Percentiles rank a stretch among this genome's conserved stretches.
These are phyloP conservation scores for Berkeleyomyces rouxiae DNA, from an alignment of 2,329 filamentous ascomycete genomes.

Conservation along the genomic window DNA sequence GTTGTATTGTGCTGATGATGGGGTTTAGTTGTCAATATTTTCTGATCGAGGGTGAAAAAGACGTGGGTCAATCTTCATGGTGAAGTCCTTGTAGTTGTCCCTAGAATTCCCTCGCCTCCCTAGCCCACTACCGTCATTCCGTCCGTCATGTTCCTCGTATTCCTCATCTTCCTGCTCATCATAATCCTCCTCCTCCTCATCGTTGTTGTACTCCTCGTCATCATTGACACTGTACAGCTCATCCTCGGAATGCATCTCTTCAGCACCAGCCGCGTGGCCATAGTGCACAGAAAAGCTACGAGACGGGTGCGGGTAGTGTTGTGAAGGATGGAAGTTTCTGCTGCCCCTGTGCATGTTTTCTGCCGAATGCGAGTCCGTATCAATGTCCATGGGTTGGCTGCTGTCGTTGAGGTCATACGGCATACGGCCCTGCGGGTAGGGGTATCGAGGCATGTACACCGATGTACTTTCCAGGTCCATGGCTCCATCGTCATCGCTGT, in stretches of 20 bases:
- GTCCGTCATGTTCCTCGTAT: slow-evolving; percentile 14
- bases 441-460: neutral
- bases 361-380: neutral
- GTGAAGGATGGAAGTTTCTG: neutral
- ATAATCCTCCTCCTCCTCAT: slow-evolving; percentile 17
- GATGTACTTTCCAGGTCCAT: slow-evolving; percentile 4
- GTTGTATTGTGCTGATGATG: neutral
- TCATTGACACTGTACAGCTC: slow-evolving; percentile 16
- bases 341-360: too few relatives aligned
- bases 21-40: neutral
- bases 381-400: neutral
- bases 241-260: neutral
- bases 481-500: slow-evolving; percentile 16
- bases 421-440: neutral
- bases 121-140: slow-evolving; percentile 17
- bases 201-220: slow-evolving; percentile 18
- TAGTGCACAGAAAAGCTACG: neutral
- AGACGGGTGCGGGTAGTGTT: neutral
- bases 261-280: neutral
- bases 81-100: slow-evolving; percentile 16
- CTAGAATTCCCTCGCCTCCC: slow-evolving; percentile 18
- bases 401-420: neutral
- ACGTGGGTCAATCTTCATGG: slow-evolving; percentile 10
- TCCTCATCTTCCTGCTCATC: slow-evolving; percentile 17
- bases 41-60: slow-evolving; percentile 5